Evolutionary conservation across 2,329 filamentous ascomycete species (phyloP), one percentile per base, ranked within the genome.

Genomic region (Sporothrix luriei): DNA sequence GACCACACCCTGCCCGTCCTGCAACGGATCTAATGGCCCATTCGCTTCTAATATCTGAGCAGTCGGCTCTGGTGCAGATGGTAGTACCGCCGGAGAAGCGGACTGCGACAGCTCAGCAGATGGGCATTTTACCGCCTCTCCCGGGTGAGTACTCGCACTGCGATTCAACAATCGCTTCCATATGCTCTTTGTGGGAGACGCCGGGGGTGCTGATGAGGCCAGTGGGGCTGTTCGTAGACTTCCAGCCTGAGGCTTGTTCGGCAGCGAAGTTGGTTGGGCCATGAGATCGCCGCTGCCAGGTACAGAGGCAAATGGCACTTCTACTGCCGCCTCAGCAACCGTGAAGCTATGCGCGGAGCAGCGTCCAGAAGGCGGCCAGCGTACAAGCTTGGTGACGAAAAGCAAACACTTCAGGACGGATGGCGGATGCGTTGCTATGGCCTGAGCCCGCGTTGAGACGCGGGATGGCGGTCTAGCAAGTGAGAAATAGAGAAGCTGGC

Each of bases 151-250:
- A 43, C 54, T 62, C 7, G 59, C 16, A 19, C 57, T 54, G 33
- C 73, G 70, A 40, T 62, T 62, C 16, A 75, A 33, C 0, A 74
- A 10, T 4, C 68, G 65, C 49, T 71, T 72, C 71, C 71, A 74
- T 10, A 73, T 10, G 68, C 72, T 72, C 49, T 70, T 73, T 62
- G 70, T 62, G 74, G 77, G 70, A 74, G 78, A 71, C 11, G 68
- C 21, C 29, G 71, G 49, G 3, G 26, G n/a, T 10, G 66, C 54
- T 66, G 74, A 51, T 57, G 75, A 68, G 52, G 61, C 65, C 46
- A 71, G 65, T 62, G 71, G 72, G 52, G 70, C 71, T 40, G 71
- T 69, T 51, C 19, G 57, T 16, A 7, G 38, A 43, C 38, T 43
- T 13, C 19, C 52, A 55, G 68, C 68, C 24, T 62, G 51, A 33